phyloP scores from a whole-genome alignment of 176 grass and related monocot species.

The Chloris gayana region DNA sequence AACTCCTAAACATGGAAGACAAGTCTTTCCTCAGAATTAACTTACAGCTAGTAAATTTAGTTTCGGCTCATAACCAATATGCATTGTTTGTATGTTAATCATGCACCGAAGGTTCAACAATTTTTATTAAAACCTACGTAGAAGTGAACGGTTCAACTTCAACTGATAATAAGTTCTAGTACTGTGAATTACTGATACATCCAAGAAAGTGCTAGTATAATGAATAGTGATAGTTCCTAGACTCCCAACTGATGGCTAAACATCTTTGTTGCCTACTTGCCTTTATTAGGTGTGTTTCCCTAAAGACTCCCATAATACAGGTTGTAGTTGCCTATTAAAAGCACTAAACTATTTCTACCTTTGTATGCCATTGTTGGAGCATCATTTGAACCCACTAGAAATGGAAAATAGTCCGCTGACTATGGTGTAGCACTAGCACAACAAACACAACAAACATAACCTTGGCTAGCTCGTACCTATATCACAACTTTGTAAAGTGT shows the following conservation, averaged over 20 bases:
- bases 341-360: not conserved
- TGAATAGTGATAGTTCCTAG: conserved; percentile 25
- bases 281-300: not conserved
- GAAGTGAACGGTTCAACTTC: conserved; percentile 7
- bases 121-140: not conserved
- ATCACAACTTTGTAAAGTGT: conserved; percentile 9
- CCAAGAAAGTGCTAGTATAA: conserved; percentile 20
- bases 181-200: conserved; percentile 8
- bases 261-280: not conserved
- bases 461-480: not conserved
- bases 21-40: conserved; percentile 25
- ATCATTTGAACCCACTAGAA: not conserved
- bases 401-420: not conserved
- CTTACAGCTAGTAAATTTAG: not conserved
- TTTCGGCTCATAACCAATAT: conserved; percentile 18
- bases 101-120: not conserved
- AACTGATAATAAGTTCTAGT: conserved; percentile 18
- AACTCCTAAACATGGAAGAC: conserved; percentile 23
- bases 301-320: conserved; percentile 6
- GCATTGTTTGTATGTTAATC: conserved; percentile 7
- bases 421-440: not conserved
- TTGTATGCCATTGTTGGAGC: not conserved
- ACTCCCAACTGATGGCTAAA: not conserved
- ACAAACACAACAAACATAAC: not conserved
- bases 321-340: not conserved